Percentiles rank a stretch among this genome's conserved stretches.
Evolutionary conservation across 352 stramenopile genomes (phyloP).

Genomic region (Pythium scleroteichum): DNA sequence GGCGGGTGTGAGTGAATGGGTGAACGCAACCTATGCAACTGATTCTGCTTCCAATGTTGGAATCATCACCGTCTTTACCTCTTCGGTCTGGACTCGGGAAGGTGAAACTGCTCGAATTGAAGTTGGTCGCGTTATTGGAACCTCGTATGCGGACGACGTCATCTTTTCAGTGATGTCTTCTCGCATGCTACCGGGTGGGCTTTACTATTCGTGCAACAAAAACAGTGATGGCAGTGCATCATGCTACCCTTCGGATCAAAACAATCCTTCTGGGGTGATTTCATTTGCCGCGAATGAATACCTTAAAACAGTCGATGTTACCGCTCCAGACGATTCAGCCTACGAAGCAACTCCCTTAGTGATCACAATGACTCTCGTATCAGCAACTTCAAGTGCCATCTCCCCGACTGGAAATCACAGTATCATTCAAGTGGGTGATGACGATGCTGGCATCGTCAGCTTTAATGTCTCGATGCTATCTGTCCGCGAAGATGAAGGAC

Average conservation of each 20-base stretch:
- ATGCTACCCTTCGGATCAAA: constrained; percentile 13
- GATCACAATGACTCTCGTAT: constrained; percentile 28
- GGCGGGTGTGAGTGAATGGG: constrained; percentile 35
- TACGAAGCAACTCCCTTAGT: constrained; percentile 30
- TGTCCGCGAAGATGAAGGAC: constrained; percentile 25
- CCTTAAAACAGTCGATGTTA: constrained; percentile 28
- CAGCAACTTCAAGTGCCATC: constrained; percentile 24
- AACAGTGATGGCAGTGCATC: constrained; percentile 19
- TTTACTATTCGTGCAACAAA: constrained; percentile 1
- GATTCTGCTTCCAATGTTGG: constrained; percentile 26
- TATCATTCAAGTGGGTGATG: constrained; percentile 35
- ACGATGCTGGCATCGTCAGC: constrained; percentile 34
- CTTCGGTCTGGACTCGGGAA: constrained; percentile 26
- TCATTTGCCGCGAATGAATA: constrained; percentile 15
- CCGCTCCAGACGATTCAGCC: constrained; percentile 27
- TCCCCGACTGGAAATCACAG: constrained; percentile 2
- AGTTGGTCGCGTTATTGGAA: constrained; percentile 23
- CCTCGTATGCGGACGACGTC: constrained; percentile 10
- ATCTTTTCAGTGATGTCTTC: constrained; percentile 12
- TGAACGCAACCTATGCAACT: constrained; percentile 22
- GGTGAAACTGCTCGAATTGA: constrained; percentile 13
- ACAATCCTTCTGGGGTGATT: neutral
- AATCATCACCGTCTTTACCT: constrained; percentile 22
- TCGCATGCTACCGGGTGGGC: neutral
- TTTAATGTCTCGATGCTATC: constrained; percentile 26